Percentiles rank a stretch among this genome's conserved stretches.
These are phyloP conservation scores for Xylaria sp. DNA, from an alignment of 495 filamentous ascomycete species.

Conservation along the genomic window DNA sequence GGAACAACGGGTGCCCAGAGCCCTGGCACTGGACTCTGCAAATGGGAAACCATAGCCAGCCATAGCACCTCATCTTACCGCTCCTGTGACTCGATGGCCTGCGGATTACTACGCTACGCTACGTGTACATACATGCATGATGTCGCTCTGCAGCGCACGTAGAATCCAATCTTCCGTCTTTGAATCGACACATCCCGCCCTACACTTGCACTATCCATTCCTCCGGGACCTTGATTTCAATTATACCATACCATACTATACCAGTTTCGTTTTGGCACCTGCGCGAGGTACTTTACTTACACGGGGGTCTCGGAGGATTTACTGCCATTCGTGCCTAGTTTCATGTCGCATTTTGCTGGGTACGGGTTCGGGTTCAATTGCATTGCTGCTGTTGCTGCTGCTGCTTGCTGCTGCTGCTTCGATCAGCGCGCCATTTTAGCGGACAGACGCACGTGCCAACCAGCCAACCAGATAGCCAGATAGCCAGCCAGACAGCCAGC, in stretches of 20 bases:
- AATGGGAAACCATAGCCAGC: no score
- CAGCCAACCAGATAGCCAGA: no score
- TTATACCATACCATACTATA: no score
- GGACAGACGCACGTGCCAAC: slow-evolving; percentile 6
- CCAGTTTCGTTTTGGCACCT: not conserved
- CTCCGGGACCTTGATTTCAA: no score
- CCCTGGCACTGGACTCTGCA: slow-evolving; percentile 1
- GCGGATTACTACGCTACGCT: not conserved
- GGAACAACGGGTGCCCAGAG: not conserved
- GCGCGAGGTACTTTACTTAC: not conserved
- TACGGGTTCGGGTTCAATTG: not conserved
- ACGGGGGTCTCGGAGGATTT: not conserved
- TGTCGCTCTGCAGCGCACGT: not conserved
- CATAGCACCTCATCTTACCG: no score
- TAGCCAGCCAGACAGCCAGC: no score
- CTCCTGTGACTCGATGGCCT: no score
- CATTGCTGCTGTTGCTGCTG: no score
- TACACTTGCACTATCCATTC: not conserved
- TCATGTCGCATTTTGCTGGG: not conserved
- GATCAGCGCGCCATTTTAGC: slow-evolving; percentile 14
- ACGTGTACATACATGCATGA: not conserved
- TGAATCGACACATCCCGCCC: not conserved
- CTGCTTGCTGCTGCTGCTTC: not conserved
- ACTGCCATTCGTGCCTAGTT: not conserved
- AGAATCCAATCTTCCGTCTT: not conserved